A percentile compares a stretch with the other conserved stretches of the same genome.
Conservation (phyloP, 495 filamentous ascomycete species). For the Pseudoneurospora amorphoporcata region DNA sequence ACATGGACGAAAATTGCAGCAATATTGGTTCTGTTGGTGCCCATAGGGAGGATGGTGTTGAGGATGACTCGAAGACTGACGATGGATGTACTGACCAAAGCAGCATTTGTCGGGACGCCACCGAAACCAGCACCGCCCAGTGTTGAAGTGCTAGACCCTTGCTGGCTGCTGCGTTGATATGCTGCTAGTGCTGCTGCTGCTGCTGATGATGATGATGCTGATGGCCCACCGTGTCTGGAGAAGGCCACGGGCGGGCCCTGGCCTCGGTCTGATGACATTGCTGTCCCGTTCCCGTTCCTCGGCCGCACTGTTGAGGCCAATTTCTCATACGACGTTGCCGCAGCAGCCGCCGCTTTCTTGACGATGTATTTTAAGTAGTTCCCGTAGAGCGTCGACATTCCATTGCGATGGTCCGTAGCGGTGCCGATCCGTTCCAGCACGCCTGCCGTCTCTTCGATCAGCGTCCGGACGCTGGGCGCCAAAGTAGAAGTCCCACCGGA, state of each 20-base stretch:
- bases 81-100: background rate
- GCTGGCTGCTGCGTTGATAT: constrained; percentile 5
- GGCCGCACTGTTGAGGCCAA: background rate
- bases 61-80: background rate
- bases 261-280: background rate
- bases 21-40: constrained; percentile 33
- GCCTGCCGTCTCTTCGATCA: constrained; percentile 60
- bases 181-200: background rate
- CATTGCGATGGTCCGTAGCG: constrained; percentile 52
- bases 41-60: constrained; percentile 23
- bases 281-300: background rate
- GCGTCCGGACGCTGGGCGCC: constrained; percentile 53
- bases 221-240: background rate
- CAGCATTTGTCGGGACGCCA: background rate
- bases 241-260: background rate
- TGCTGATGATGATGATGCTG: constrained; percentile 6
- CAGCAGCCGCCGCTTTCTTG: constrained; percentile 19
- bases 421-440: constrained; percentile 60
- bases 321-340: background rate
- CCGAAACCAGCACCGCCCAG: background rate
- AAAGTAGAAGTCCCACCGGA: constrained; percentile 44
- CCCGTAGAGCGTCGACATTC: constrained; percentile 51
- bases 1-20: constrained; percentile 54
- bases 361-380: constrained; percentile 51
- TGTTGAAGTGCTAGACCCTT: constrained; percentile 6